Evolutionary conservation across 352 stramenopile species (phyloP), one percentile per base, ranked within the genome.

Genomic region (Phytopythium litorale): DNA sequence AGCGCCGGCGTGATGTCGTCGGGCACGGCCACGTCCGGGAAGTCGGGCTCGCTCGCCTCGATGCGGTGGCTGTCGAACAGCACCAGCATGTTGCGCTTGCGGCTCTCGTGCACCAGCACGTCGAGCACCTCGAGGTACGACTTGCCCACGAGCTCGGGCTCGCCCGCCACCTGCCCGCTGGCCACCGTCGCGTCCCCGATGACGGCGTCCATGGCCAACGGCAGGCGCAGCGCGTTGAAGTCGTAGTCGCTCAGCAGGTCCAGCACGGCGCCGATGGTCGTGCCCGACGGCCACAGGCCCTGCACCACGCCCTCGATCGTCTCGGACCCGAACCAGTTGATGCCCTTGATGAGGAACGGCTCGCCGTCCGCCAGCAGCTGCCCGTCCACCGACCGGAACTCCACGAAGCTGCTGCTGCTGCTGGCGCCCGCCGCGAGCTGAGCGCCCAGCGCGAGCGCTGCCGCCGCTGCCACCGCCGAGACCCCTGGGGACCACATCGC

Each of bases 301-400:
- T 90, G 81, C 21, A 83, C 71, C 18, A 81, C 77, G 9, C 71
- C 56, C 56, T 88, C 78, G 54, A 87, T 87, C 3, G 73, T 79
- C 57, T 90, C 81, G 15, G 66, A 72, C 58, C 81, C 81, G 59
- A 90, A 90, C 78, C 78, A 90, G 66, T 90, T 90, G 58, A 88
- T 81, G 58, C 81, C 81, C 60, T 86, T 87, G 67, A 90, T 69
- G 62, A 82, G 70, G 58, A 90, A 79, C 55, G 70, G 64, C 68
- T 84, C 67, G 61, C 72, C 75, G 62, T 86, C 70, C 16, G 78
- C 81, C 32, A 77, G 70, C 52, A 90, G 67, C 49, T 83, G 51
- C 8, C 78, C 81, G 43, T 90, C 66, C 12, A 84, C 70, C 21
- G 78, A 87, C 43, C 73, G 78, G 67, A 90, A 90, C 46, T 85